Percentiles rank a stretch among this genome's conserved stretches.
Evolutionary conservation across 2,329 filamentous ascomycete genomes (phyloP).

Genomic region (Venturia pyrina): DNA sequence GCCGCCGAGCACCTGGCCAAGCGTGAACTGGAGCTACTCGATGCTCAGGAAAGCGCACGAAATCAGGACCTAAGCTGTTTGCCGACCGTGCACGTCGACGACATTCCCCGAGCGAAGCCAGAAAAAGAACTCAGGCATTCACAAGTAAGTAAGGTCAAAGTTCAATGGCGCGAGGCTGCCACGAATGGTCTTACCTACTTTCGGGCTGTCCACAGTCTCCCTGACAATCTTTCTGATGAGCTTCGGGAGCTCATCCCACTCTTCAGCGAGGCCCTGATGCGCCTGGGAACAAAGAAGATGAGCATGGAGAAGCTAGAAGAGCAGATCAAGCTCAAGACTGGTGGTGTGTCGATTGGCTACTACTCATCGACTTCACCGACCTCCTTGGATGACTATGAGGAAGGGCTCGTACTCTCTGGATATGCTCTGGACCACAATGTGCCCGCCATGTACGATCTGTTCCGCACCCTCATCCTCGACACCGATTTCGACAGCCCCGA

Average conservation of each 20-base stretch:
- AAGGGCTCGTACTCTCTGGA: constrained; percentile 76
- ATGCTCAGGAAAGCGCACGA: constrained; percentile 74
- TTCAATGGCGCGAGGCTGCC: constrained; percentile 85
- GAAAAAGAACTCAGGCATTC: constrained; percentile 55
- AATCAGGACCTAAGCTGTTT: constrained; percentile 79
- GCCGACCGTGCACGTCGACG: constrained; percentile 76
- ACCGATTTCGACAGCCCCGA: constrained; percentile 82
- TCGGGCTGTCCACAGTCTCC: constrained; percentile 69
- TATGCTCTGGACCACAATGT: constrained; percentile 87
- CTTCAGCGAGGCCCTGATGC: constrained; percentile 87
- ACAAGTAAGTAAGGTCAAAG: constrained; percentile 51
- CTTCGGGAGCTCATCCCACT: constrained; percentile 76
- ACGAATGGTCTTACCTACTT: constrained; percentile 97
- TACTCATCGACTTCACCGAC: constrained; percentile 71
- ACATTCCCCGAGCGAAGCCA: constrained; percentile 75
- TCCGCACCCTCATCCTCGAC: constrained; percentile 70
- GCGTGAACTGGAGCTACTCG: constrained; percentile 69
- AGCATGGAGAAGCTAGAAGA: constrained; percentile 94
- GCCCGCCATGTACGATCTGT: constrained; percentile 78
- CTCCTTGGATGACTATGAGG: constrained; percentile 59
- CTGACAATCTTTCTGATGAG: constrained; percentile 67
- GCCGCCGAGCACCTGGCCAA: constrained; percentile 63
- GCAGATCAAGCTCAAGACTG: constrained; percentile 90
- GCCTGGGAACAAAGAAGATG: constrained; percentile 77
- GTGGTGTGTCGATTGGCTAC: constrained; percentile 76